A percentile compares a stretch with the other conserved stretches of the same genome.
These are phyloP conservation scores for Theobroma grandiflorum DNA, from an alignment of 441 rosid species.

Conservation along the genomic window DNA sequence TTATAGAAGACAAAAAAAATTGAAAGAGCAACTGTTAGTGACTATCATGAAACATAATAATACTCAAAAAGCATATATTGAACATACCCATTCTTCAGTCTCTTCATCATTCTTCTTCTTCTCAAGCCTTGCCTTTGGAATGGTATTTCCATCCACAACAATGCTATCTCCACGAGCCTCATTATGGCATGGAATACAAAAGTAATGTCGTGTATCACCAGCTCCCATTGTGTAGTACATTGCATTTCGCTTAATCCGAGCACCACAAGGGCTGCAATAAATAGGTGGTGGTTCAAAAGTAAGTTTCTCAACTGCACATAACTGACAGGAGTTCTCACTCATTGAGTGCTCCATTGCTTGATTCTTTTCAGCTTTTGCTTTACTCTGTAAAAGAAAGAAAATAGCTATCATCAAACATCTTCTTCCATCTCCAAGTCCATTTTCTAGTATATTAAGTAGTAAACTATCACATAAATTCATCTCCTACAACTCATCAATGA, in stretches of 20 bases:
- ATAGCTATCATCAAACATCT: conserved; percentile 18
- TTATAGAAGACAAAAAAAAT: conserved; percentile 30
- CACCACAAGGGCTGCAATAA: conserved; percentile 96
- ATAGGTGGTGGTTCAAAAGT: conserved; percentile 99
- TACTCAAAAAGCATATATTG: conserved; percentile 18
- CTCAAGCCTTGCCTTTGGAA: conserved; percentile 86
- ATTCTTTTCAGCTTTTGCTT: conserved; percentile 97
- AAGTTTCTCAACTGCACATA: conserved; percentile 99
- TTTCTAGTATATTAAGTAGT: background rate
- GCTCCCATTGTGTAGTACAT: conserved; percentile 96
- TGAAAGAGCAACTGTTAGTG: conserved; percentile 20
- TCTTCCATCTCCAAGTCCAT: background rate
- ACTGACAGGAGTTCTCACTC: conserved; percentile 99
- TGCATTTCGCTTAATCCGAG: conserved; percentile 98
- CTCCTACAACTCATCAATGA: background rate
- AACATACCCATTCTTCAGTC: conserved; percentile 98
- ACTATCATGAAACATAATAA: conserved; percentile 24
- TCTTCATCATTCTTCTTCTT: conserved; percentile 99
- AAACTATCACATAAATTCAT: background rate
- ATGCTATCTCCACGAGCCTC: conserved; percentile 95
- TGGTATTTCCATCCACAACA: conserved; percentile 74
- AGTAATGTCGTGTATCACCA: conserved; percentile 94
- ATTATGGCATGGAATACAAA: conserved; percentile 98
- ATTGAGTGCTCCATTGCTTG: conserved; percentile 99
- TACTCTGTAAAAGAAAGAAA: conserved; percentile 65